Evolutionary conservation across 2,329 filamentous ascomycete species (phyloP).

Genomic region (Emergomyces africanus): DNA sequence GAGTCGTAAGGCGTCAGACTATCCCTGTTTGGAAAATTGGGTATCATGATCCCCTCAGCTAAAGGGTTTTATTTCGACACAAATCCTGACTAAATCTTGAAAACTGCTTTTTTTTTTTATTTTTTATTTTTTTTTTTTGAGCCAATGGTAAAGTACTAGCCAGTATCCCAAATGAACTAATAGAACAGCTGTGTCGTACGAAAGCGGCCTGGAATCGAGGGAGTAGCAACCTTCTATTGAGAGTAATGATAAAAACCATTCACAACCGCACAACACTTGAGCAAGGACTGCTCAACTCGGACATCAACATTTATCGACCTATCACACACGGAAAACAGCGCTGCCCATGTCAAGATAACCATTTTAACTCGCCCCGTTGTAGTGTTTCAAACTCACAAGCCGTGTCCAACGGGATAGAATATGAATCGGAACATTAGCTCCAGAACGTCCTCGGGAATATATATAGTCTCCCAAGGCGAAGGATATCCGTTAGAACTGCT

Average conservation of each 20-base stretch:
- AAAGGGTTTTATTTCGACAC: background rate
- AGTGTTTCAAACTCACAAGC: background rate
- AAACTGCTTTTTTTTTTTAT: background rate
- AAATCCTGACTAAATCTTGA: background rate
- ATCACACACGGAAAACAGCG: background rate
- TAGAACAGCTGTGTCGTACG: background rate
- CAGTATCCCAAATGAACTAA: background rate
- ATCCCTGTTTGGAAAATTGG: background rate
- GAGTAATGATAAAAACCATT: background rate
- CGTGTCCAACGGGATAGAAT: too few relatives aligned
- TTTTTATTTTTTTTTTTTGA: too few relatives aligned
- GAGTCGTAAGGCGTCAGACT: too few relatives aligned
- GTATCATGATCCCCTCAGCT: background rate
- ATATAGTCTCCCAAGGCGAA: too few relatives aligned
- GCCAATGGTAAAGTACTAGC: background rate
- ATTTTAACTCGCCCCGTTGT: background rate
- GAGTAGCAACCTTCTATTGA: background rate
- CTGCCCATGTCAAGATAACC: background rate
- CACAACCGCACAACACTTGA: too few relatives aligned
- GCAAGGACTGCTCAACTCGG: too few relatives aligned
- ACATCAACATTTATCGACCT: background rate
- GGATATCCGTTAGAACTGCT: too few relatives aligned
- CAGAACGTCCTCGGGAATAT: too few relatives aligned
- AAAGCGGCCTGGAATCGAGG: background rate
- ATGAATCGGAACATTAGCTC: too few relatives aligned